Conservation (phyloP, 1,284 basidiomycete genomes). For the Puccinia horiana region DNA sequence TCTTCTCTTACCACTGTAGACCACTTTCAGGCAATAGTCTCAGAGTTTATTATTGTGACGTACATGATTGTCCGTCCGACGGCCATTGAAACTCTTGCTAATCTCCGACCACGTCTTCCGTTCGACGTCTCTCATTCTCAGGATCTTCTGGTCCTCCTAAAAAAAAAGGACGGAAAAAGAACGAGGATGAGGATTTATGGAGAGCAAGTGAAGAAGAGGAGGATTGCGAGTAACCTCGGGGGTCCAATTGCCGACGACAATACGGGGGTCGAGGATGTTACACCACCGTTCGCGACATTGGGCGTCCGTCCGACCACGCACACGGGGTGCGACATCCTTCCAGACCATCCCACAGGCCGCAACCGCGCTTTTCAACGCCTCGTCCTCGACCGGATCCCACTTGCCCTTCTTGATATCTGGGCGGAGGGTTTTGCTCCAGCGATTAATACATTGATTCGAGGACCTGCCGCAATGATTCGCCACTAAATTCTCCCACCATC, state of each 20-base stretch:
- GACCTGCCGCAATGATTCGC: constrained; percentile 46
- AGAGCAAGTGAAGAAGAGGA: background rate
- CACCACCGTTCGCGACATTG: constrained; percentile 46
- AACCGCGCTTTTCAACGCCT: constrained; percentile 35
- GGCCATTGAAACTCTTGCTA: constrained; percentile 44
- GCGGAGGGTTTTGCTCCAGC: constrained; percentile 51
- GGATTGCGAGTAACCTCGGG: constrained; percentile 8
- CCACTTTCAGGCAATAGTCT: background rate
- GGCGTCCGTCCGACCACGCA: constrained; percentile 39
- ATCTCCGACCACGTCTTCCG: constrained; percentile 51
- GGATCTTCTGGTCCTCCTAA: constrained; percentile 51
- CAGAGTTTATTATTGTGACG: background rate
- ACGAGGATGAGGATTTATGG: background rate
- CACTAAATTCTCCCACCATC: constrained; percentile 6
- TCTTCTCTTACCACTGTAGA: background rate
- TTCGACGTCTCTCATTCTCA: constrained; percentile 50
- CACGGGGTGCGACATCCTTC: constrained; percentile 41
- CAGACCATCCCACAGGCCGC: constrained; percentile 47
- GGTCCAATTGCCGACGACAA: constrained; percentile 42
- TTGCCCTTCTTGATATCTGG: constrained; percentile 51
- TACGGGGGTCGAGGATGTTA: constrained; percentile 38
- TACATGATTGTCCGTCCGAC: constrained; percentile 52
- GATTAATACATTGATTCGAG: constrained; percentile 52
- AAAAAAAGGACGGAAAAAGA: background rate
- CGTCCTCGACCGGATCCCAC: constrained; percentile 49